Percentiles rank a stretch among this genome's conserved stretches.
Conservation (phyloP, 225 moss, liverwort and hornwort species). For the Pseudisothecium myosuroides region DNA sequence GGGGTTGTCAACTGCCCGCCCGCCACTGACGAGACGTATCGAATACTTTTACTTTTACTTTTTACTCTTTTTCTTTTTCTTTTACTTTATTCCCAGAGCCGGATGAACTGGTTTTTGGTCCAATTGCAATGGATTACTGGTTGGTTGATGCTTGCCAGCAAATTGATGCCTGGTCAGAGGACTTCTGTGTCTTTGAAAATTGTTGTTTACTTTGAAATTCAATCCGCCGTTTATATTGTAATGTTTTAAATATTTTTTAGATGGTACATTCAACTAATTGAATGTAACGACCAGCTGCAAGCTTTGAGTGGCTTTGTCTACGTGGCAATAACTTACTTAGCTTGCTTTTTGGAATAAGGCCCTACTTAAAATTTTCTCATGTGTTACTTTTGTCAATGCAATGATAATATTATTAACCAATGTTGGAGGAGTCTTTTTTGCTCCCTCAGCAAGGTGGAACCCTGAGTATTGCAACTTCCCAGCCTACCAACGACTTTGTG, state of each 20-base stretch:
- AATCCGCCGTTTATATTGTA: background rate
- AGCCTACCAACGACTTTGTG: too few species aligned
- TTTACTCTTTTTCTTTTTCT: background rate
- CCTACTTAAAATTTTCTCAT: fast-evolving
- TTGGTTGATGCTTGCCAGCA: background rate
- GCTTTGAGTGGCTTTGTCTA: too few species aligned
- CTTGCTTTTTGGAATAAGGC: background rate
- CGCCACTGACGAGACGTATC: background rate
- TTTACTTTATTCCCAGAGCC: background rate
- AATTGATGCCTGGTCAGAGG: background rate
- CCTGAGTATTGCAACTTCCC: too few species aligned
- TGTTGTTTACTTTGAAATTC: background rate
- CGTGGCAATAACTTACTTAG: background rate
- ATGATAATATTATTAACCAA: background rate
- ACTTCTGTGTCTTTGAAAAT: background rate
- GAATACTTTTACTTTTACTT: background rate
- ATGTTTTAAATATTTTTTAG: background rate
- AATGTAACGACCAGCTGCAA: too few species aligned
- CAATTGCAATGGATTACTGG: background rate
- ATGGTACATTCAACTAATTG: background rate
- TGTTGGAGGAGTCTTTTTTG: too few species aligned
- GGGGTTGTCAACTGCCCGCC: background rate
- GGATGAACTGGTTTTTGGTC: background rate
- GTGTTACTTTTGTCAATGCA: background rate
- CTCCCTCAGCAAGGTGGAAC: too few species aligned